These are phyloP conservation scores for Agarophyton chilense DNA, from an alignment of 23 red algal genomes.

Conservation along the genomic window DNA sequence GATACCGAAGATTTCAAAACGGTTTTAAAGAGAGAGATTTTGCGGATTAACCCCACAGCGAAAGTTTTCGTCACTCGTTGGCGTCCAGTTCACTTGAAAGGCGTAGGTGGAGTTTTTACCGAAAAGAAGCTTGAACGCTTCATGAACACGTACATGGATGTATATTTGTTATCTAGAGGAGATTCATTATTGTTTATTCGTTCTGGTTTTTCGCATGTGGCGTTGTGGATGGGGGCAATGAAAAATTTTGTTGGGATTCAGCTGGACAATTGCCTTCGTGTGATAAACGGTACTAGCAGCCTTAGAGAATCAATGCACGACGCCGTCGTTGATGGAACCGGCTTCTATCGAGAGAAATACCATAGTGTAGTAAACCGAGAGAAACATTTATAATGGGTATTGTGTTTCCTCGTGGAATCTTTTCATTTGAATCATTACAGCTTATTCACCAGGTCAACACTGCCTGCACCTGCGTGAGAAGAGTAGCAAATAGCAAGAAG, in stretches of 20 bases:
- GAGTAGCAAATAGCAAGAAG: too few species aligned
- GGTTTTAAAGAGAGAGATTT: background rate
- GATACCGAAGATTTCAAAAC: background rate
- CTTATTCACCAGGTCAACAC: too few species aligned
- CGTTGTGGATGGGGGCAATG: constrained; percentile 49
- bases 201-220: constrained; percentile 57
- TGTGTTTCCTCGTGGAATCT: background rate
- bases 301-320: constrained; percentile 12
- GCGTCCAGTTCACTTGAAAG: constrained; percentile 14
- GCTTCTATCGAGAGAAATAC: background rate
- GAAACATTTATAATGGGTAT: background rate
- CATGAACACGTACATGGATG: constrained; percentile 38
- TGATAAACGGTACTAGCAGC: constrained; percentile 1
- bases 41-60: background rate
- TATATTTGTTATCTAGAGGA: constrained; percentile 45
- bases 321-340: background rate
- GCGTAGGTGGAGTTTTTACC: background rate
- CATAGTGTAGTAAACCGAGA: constrained; percentile 15
- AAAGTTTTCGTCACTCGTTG: background rate
- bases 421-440: too few species aligned
- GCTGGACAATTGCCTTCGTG: constrained; percentile 8
- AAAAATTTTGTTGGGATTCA: constrained; percentile 18
- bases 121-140: background rate
- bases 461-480: too few species aligned
- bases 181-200: constrained; percentile 29